phyloP scores from a whole-genome alignment of 2,329 filamentous ascomycete species.

The Colletotrichum tofieldiae region DNA sequence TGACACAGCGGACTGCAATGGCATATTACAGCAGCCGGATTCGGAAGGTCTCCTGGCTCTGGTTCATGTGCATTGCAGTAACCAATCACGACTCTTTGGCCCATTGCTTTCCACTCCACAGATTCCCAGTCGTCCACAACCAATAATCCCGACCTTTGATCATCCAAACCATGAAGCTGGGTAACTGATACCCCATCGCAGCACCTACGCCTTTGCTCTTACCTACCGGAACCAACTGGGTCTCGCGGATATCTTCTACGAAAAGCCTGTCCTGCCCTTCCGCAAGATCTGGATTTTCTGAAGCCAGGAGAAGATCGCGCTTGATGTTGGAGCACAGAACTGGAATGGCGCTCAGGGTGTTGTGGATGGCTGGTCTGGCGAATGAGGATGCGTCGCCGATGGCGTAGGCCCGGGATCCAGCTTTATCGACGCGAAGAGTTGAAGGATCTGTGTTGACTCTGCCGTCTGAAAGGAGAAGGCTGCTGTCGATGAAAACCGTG shows the following conservation, averaged over 20 bases:
- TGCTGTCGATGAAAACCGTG: slow-evolving; percentile 54
- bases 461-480: slow-evolving; percentile 53
- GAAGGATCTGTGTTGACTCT: slow-evolving; percentile 55
- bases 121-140: slow-evolving; percentile 62
- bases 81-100: slow-evolving; percentile 56
- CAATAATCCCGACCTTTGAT: slow-evolving; percentile 68
- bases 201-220: slow-evolving; percentile 61
- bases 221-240: slow-evolving; percentile 65
- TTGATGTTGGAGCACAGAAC: slow-evolving; percentile 64
- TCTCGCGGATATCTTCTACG: slow-evolving; percentile 60
- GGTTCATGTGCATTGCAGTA: not conserved
- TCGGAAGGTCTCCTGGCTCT: not conserved
- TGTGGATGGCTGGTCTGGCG: slow-evolving; percentile 60
- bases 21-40: not conserved
- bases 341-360: slow-evolving; percentile 58
- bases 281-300: slow-evolving; percentile 44
- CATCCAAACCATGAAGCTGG: slow-evolving; percentile 63
- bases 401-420: slow-evolving; percentile 59
- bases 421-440: slow-evolving; percentile 55
- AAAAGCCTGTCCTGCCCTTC: slow-evolving; percentile 53
- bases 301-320: slow-evolving; percentile 61
- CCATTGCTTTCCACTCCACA: slow-evolving; percentile 69
- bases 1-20: not conserved
- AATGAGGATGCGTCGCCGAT: slow-evolving; percentile 61
- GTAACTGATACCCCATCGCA: slow-evolving; percentile 59